These are phyloP conservation scores for Hortiboletus flavorubellus DNA, from an alignment of 768 basidiomycete genomes.

Conservation along the genomic window DNA sequence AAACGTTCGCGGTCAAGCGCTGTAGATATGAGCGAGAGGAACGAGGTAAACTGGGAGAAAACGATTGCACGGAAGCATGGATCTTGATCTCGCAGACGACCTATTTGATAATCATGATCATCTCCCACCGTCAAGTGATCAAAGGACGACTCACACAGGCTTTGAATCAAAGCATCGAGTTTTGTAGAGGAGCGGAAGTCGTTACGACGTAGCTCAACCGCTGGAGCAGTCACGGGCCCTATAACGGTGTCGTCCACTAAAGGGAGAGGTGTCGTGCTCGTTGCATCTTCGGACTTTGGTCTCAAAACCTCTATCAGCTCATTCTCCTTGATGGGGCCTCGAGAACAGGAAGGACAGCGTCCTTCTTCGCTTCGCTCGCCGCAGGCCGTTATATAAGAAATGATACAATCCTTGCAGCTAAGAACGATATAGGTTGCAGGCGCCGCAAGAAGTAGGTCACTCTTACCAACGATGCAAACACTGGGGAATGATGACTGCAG, in stretches of 20 bases:
- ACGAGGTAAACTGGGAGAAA: slow-evolving; percentile 89
- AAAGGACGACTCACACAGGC: slow-evolving; percentile 52
- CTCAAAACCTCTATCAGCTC: slow-evolving; percentile 64
- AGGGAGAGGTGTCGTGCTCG: not conserved
- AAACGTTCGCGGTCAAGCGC: slow-evolving; percentile 67
- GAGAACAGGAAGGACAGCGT: slow-evolving; percentile 75
- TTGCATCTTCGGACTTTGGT: slow-evolving; percentile 15
- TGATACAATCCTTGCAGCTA: slow-evolving; percentile 90
- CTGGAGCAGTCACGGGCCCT: slow-evolving; percentile 32
- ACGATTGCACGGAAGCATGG: slow-evolving; percentile 80
- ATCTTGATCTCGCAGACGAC: slow-evolving; percentile 64
- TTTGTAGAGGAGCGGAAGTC: slow-evolving; percentile 92
- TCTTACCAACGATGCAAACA: slow-evolving; percentile 75
- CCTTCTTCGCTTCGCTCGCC: slow-evolving; percentile 68
- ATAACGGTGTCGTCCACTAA: slow-evolving; percentile 15
- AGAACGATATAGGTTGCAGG: not conserved
- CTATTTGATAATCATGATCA: slow-evolving; percentile 31
- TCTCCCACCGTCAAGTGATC: not conserved
- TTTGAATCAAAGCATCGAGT: slow-evolving; percentile 73
- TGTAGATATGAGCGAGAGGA: slow-evolving; percentile 76
- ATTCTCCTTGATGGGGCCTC: slow-evolving; percentile 62
- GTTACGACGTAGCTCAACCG: slow-evolving; percentile 65
- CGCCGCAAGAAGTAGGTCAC: not conserved
- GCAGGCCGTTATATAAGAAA: slow-evolving; percentile 65
- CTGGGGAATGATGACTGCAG: slow-evolving; percentile 62